Evolutionary conservation across 345 rosid genomes (phyloP).

Genomic region (Anacardium occidentale): DNA sequence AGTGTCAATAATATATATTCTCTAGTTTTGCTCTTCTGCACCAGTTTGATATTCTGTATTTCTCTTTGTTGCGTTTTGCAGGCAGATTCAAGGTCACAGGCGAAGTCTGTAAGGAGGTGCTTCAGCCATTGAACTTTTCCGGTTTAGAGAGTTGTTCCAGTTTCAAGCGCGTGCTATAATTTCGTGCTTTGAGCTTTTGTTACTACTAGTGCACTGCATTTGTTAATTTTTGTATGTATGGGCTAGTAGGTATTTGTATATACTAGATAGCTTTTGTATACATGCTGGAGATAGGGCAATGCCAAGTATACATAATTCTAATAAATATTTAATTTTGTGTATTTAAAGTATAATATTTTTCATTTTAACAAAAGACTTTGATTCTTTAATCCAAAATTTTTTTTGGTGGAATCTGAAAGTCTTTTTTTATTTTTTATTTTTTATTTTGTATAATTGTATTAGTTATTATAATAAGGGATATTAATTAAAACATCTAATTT

Average conservation of each 20-base stretch:
- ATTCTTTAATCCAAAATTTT: no score
- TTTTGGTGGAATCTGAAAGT: no score
- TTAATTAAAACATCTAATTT: no score
- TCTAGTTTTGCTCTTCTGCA: background rate
- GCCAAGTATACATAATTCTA: no score
- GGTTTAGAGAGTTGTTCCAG: background rate
- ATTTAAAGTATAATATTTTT: no score
- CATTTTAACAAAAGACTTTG: no score
- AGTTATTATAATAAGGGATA: no score
- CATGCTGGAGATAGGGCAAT: no score
- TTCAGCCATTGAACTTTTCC: background rate
- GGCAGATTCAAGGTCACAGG: slow-evolving; percentile 12
- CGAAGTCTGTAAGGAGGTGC: slow-evolving; percentile 3
- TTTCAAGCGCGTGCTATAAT: background rate
- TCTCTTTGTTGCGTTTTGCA: slow-evolving; percentile 24
- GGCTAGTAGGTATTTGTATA: background rate
- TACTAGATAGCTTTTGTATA: background rate
- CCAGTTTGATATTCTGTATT: slow-evolving; percentile 9
- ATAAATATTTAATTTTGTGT: no score
- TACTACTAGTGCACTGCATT: background rate
- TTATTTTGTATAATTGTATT: no score
- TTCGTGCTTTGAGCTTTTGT: background rate
- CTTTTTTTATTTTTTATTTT: no score
- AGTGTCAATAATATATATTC: background rate
- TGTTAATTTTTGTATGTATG: background rate